These are phyloP conservation scores for Epichloe brachyelytri DNA, from an alignment of 2,329 filamentous ascomycete genomes.

Conservation along the genomic window DNA sequence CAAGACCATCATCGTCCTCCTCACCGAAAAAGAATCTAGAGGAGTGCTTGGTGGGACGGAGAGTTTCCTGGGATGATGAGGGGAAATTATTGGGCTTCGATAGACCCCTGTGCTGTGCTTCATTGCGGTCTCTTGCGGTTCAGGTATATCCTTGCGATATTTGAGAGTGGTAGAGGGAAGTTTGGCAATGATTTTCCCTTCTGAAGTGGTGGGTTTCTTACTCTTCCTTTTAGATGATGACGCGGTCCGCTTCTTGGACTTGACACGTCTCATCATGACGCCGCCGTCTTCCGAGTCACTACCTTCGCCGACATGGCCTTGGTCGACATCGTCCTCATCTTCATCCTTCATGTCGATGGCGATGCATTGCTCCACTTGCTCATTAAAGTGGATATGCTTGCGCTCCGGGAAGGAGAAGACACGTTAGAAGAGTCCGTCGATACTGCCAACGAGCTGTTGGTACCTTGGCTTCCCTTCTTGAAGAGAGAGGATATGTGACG, in stretches of 20 bases:
- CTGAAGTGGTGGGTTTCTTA: constrained; percentile 33
- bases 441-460: constrained; percentile 47
- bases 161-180: constrained; percentile 81
- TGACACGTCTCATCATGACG: constrained; percentile 70
- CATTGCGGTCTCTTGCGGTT: constrained; percentile 48
- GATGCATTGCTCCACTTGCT: constrained; percentile 91
- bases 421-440: constrained; percentile 61
- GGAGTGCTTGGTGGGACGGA: constrained; percentile 56
- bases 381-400: constrained; percentile 91
- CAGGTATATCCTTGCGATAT: constrained; percentile 64
- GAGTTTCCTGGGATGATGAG: constrained; percentile 71
- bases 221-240: constrained; percentile 27
- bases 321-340: constrained; percentile 56
- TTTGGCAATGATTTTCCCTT: constrained; percentile 79
- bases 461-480: constrained; percentile 47
- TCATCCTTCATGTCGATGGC: constrained; percentile 78
- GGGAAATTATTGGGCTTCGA: constrained; percentile 44
- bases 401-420: constrained; percentile 46
- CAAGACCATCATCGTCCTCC: constrained; percentile 43
- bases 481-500: constrained; percentile 50
- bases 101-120: constrained; percentile 41
- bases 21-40: constrained; percentile 51
- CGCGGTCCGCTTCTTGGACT: constrained; percentile 42
- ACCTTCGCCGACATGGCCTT: constrained; percentile 39
- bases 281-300: constrained; percentile 65